phyloP scores from a whole-genome alignment of 495 filamentous ascomycete genomes.

The Aspergillus affinis region DNA sequence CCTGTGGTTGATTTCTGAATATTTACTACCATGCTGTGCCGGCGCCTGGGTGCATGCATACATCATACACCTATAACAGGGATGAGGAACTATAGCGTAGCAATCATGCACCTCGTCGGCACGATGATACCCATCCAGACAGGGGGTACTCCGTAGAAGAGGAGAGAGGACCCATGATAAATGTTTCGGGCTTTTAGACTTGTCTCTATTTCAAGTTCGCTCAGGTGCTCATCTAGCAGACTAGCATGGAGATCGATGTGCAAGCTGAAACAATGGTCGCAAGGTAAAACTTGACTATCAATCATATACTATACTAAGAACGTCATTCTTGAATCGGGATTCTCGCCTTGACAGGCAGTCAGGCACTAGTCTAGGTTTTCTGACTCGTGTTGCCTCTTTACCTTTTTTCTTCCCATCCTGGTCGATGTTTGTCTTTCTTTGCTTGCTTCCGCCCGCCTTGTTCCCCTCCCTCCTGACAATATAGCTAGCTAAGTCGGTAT shows the following conservation, averaged over 20 bases:
- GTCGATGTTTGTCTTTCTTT: no score
- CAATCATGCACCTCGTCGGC: neutral
- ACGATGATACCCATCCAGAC: neutral
- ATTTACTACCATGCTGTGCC: neutral
- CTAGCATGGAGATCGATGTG: neutral
- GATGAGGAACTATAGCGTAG: neutral
- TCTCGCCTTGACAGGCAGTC: no score
- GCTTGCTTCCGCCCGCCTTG: no score
- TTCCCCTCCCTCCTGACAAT: no score
- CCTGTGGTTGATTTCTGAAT: neutral
- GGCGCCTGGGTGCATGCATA: neutral
- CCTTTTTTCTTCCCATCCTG: no score
- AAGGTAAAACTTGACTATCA: neutral
- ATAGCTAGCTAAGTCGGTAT: no score
- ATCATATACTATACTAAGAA: neutral
- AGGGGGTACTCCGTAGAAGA: no score
- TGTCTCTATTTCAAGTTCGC: neutral
- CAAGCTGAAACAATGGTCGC: neutral
- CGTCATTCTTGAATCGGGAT: neutral
- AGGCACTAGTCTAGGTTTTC: no score
- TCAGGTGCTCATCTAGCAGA: neutral
- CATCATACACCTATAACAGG: neutral
- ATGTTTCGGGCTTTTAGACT: neutral
- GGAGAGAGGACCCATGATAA: neutral
- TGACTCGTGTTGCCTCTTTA: no score